Conservation (phyloP, 352 stramenopile genomes). For the Poterioochromonas sp. region DNA sequence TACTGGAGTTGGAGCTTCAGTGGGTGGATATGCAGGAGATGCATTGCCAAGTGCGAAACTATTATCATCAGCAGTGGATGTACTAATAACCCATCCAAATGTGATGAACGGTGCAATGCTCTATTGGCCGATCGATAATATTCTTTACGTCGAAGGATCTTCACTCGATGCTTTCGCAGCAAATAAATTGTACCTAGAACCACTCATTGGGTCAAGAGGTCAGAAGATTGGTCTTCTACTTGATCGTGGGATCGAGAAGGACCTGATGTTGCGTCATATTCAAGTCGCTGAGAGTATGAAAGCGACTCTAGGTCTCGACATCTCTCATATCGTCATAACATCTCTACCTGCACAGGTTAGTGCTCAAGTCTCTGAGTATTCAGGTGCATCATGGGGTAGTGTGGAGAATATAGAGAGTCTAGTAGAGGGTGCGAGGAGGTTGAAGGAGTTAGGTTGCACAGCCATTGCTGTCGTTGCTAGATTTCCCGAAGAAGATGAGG, state of each 20-base stretch:
- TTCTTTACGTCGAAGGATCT: constrained; percentile 46
- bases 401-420: constrained; percentile 39
- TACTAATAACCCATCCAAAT: constrained; percentile 45
- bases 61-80: constrained; percentile 42
- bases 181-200: constrained; percentile 36
- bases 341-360: constrained; percentile 30
- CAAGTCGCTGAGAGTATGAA: constrained; percentile 44
- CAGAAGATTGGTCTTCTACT: constrained; percentile 44
- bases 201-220: constrained; percentile 37
- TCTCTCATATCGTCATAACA: constrained; percentile 37
- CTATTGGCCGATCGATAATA: constrained; percentile 44
- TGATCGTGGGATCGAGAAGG: constrained; percentile 44
- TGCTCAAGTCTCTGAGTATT: not conserved
- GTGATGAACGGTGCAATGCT: constrained; percentile 48
- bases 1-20: constrained; percentile 45
- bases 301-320: constrained; percentile 45
- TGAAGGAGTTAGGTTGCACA: constrained; percentile 58
- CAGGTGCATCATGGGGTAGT: constrained; percentile 35
- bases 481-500: constrained; percentile 78
- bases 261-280: constrained; percentile 42
- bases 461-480: constrained; percentile 97
- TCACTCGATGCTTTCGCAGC: constrained; percentile 45
- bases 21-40: constrained; percentile 46
- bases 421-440: constrained; percentile 34
- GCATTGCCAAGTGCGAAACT: constrained; percentile 38